Evolutionary conservation across 768 basidiomycete species (phyloP), one percentile per base, ranked within the genome.

Genomic region (Trametes elegans): DNA sequence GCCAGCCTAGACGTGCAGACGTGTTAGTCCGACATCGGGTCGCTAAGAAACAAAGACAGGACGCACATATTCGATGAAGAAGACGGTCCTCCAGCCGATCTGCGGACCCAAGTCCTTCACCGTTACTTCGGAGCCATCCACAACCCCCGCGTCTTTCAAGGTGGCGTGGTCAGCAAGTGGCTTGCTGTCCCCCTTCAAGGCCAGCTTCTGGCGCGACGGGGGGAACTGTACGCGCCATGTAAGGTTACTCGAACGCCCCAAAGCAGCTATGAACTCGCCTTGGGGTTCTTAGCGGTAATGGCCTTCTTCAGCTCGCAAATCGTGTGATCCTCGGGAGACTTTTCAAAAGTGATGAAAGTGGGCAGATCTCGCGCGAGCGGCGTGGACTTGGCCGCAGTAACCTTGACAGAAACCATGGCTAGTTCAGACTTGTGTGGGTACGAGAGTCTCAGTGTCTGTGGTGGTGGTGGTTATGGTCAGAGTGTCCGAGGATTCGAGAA

Each of bases 91-190:
- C 90, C 95, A 98, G 64, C 83, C 79, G 40, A 96, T 75, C 70
- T 99, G 97, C 7, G 87, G 80, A 0, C 97, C 97, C 27, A 98
- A 74, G 70, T 98, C 97, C 70, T 97, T 97, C 55, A 94, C 77
- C 32, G 79, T 70, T 32, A 98, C 64, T 55, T 86, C 83, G n/a
- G 77, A 79, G 9, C 81, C 85, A 18, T 85, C 78, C 9, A 63
- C 65, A 3, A 91, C 67, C 0, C 80, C 82, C n/a, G 82, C 78
- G 24, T 80, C 76, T 13, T 67, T 69, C 40, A 98, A 68, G 28
- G 79, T 80, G 35, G 76, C 72, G 14, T 84, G 83, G 53, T 94
- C 88, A 1, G 80, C 73, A 14, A 91, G 76, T 5, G 81, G 66
- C 53, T 81, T 84, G 50, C 78, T 80, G 40, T 84, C 81, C 47